Evolutionary conservation across 345 rosid species (phyloP).

Genomic region (Hibiscus mutabilis): DNA sequence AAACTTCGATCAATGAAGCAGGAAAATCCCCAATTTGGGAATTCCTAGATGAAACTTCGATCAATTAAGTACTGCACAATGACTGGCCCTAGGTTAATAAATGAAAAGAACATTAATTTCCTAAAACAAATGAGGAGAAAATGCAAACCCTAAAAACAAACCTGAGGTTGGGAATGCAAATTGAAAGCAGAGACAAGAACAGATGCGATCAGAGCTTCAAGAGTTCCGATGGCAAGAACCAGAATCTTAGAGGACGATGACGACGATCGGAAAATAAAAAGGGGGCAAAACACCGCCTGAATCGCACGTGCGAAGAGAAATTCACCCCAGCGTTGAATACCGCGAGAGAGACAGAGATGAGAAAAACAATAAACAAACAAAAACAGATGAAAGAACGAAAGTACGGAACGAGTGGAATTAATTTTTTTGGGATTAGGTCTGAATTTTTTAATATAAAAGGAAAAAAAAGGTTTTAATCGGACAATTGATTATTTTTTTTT

Average conservation of each 20-base stretch:
- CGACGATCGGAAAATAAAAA: constrained; percentile 3
- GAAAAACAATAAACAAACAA: too few species aligned
- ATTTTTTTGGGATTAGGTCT: neutral
- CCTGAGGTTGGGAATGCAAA: neutral
- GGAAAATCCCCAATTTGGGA: neutral
- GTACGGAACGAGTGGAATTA: neutral
- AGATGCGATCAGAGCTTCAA: neutral
- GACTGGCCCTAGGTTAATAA: neutral
- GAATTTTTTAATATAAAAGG: neutral
- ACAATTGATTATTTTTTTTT: neutral
- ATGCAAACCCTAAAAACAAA: too few species aligned
- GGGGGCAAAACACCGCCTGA: neutral
- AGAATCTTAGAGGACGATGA: too few species aligned
- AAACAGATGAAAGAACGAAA: neutral
- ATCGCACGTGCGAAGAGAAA: constrained; percentile 10
- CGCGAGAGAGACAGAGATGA: neutral
- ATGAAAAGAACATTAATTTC: neutral
- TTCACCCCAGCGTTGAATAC: neutral
- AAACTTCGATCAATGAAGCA: constrained; percentile 2
- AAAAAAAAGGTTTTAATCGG: neutral
- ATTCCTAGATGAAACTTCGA: neutral
- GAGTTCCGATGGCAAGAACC: neutral
- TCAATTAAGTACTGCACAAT: neutral
- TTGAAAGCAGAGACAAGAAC: neutral
- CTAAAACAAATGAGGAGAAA: too few species aligned